These are phyloP conservation scores for Dryas drummondii DNA, from an alignment of 306 rosid genomes.

Conservation along the genomic window DNA sequence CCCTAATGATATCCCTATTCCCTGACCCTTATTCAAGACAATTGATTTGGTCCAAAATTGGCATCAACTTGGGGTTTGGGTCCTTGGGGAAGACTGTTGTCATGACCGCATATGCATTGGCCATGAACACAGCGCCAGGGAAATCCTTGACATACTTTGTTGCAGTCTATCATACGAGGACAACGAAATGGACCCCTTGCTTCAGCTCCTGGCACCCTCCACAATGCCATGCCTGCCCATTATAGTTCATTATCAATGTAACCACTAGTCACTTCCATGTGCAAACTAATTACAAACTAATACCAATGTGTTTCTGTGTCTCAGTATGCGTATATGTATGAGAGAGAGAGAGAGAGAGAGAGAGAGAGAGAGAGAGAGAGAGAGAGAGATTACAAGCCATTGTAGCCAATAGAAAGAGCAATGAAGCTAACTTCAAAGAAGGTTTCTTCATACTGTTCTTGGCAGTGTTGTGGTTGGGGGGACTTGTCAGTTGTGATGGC, in stretches of 20 bases:
- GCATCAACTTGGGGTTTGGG: neutral
- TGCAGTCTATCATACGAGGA: constrained; percentile 29
- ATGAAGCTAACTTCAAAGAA: constrained; percentile 2
- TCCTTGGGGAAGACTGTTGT: neutral
- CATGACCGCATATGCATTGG: constrained; percentile 13
- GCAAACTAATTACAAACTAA: neutral
- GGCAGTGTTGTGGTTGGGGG: neutral
- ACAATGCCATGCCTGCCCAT: constrained; percentile 3
- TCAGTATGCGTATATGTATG: no score
- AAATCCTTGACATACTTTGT: constrained; percentile 23
- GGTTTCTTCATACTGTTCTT: constrained; percentile 4
- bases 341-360: neutral
- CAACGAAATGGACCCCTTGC: constrained; percentile 19
- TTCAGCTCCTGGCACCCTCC: constrained; percentile 13
- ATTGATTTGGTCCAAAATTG: neutral
- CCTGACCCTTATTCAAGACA: neutral
- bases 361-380: neutral
- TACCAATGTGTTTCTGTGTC: neutral
- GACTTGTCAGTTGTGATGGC: neutral
- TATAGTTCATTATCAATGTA: neutral
- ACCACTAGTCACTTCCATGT: neutral
- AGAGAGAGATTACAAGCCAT: constrained; percentile 15
- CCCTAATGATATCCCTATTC: no score
- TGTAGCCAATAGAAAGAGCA: neutral
- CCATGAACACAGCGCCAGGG: constrained; percentile 24